Base-by-base conservation (phyloP, 1,284 basidiomycete species). In the Coniferiporia sulphurascens region DNA sequence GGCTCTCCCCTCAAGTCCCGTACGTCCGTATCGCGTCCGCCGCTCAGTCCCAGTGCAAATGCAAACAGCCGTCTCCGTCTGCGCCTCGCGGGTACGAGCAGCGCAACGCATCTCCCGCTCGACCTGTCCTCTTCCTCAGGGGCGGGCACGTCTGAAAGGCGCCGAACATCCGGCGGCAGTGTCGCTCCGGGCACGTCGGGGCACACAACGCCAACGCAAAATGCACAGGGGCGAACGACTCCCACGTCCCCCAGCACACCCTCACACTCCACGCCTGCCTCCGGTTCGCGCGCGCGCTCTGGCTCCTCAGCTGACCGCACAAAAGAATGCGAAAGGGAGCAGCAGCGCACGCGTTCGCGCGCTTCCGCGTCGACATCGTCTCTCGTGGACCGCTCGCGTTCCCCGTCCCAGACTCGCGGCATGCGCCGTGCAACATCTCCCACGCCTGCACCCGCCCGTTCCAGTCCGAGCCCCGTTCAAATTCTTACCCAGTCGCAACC, bases 271-370 rank as follows among this genome's bases (percentile, higher is more conserved):
- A 44, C 55, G 19, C 51, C n/a, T n/a, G n/a, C n/a, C n/a, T n/a
- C n/a, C n/a, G n/a, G n/a, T n/a, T n/a, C n/a, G n/a, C n/a, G n/a
- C n/a, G n/a, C n/a, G n/a, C n/a, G n/a, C n/a, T n/a, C n/a, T n/a
- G n/a, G n/a, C n/a, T n/a, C n/a, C n/a, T n/a, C n/a, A n/a, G 58
- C 60, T 34, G 41, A 44, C 35, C 58, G 56, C 56, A 53, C 55
- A 44, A 55, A 56, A 21, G 56, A 49, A 6, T 38, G 57, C 35
- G 59, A 61, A n/a, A 48, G 59, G 9, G 49, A 61, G 21, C 43
- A 41, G 21, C 48, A 58, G 44, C 41, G 41, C 19, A 55, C 55
- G 36, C 50, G 52, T 35, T 58, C 60, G 19, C 55, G 60, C 36
- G 56, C 60, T 8, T 58, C 56, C 19, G 56, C 52, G 35, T 46